Evolutionary conservation across 805 yeast genomes (phyloP).

Genomic region (Myxozyma neglecta): DNA sequence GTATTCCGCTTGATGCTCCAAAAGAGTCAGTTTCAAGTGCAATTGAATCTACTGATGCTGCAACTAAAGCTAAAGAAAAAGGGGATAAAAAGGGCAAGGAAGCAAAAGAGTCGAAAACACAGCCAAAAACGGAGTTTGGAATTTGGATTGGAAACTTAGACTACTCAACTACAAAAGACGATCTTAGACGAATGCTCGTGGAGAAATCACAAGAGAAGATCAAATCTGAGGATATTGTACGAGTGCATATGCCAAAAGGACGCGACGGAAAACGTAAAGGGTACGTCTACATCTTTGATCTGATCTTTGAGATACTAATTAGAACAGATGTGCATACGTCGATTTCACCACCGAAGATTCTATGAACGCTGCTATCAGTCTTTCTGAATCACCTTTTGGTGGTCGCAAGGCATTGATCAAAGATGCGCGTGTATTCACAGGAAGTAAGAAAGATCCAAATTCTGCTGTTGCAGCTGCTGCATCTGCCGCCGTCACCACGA

Average conservation of each 20-base stretch:
- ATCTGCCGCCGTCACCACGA: constrained; percentile 56
- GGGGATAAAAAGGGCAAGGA: neutral
- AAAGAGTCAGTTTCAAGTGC: constrained; percentile 45
- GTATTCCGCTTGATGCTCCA: constrained; percentile 32
- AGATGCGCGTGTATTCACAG: constrained; percentile 75
- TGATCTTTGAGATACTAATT: neutral
- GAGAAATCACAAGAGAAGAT: constrained; percentile 54
- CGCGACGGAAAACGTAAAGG: constrained; percentile 56
- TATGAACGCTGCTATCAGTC: constrained; percentile 58
- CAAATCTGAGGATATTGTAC: constrained; percentile 59
- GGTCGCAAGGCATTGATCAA: constrained; percentile 88
- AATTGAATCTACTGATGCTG: constrained; percentile 34
- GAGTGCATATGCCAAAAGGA: constrained; percentile 76
- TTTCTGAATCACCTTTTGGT: constrained; percentile 71
- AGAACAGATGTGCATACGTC: constrained; percentile 82
- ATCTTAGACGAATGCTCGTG: constrained; percentile 61
- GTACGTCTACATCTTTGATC: neutral
- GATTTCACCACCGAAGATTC: constrained; percentile 68
- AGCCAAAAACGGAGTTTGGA: constrained; percentile 54
- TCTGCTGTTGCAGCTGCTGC: constrained; percentile 39
- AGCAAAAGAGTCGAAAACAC: neutral
- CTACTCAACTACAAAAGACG: constrained; percentile 78
- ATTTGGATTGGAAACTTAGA: constrained; percentile 95
- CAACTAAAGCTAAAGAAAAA: constrained; percentile 18
- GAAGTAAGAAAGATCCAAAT: constrained; percentile 53